Evolutionary conservation across 176 grass and related monocot species (phyloP).

Genomic region (Aegilops longissima): DNA sequence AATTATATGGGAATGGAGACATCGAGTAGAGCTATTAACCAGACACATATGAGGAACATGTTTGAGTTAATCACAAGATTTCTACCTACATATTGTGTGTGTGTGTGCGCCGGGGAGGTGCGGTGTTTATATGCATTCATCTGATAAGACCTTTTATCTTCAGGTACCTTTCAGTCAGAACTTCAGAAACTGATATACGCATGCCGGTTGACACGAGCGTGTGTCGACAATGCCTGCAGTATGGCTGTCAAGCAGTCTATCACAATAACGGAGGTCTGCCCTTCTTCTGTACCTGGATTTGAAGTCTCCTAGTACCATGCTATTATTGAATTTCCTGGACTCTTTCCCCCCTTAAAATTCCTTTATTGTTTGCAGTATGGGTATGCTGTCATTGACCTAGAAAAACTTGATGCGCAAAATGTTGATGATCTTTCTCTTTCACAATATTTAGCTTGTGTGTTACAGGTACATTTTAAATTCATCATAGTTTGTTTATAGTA

Average conservation of each 20-base stretch:
- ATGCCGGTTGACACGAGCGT: constrained; percentile 67
- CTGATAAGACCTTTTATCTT: constrained; percentile 26
- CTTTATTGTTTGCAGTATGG: constrained; percentile 61
- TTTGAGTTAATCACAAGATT: neutral
- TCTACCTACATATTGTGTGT: neutral
- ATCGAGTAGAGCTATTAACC: neutral
- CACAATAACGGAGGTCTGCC: constrained; percentile 63
- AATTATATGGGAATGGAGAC: neutral
- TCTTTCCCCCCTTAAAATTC: neutral
- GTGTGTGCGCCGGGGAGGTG: too few relatives aligned
- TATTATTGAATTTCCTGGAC: constrained; percentile 2
- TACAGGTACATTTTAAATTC: constrained; percentile 64
- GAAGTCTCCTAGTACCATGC: constrained; percentile 19
- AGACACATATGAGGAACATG: neutral
- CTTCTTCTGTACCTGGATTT: constrained; percentile 13
- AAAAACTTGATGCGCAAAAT: constrained; percentile 69
- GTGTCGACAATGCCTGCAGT: constrained; percentile 46
- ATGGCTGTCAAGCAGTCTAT: constrained; percentile 58
- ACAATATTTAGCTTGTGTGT: constrained; percentile 62
- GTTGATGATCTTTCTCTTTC: constrained; percentile 80
- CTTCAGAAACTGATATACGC: constrained; percentile 68
- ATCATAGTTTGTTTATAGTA: neutral
- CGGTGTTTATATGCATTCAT: neutral
- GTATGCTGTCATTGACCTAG: constrained; percentile 81
- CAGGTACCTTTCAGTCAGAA: constrained; percentile 65